Evolutionary conservation across 2,329 filamentous ascomycete genomes (phyloP).

Genomic region (Thelonectria olida): DNA sequence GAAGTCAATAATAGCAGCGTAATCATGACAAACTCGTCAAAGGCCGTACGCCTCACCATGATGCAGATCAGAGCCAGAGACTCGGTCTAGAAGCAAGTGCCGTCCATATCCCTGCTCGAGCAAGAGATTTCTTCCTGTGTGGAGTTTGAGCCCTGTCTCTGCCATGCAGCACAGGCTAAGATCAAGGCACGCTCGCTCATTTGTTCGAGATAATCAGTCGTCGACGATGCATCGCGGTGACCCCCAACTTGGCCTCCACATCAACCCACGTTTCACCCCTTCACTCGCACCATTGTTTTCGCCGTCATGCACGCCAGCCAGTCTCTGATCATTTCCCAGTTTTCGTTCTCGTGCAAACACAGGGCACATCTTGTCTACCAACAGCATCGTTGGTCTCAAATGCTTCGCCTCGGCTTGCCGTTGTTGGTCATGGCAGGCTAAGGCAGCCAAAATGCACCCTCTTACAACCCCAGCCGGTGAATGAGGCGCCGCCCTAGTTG

Average conservation of each 20-base stretch:
- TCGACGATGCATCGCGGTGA: constrained; percentile 25
- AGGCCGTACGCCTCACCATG: neutral
- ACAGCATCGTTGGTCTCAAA: constrained; percentile 2
- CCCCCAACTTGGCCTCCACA: constrained; percentile 37
- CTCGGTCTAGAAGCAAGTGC: neutral
- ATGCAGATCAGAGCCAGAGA: neutral
- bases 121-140: too few species aligned
- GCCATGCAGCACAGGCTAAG: neutral
- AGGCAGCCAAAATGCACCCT: constrained; percentile 6
- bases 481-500: constrained; percentile 4
- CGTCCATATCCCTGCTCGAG: constrained; percentile 2
- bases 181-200: neutral
- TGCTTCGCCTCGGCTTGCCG: constrained; percentile 6
- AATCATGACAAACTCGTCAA: neutral
- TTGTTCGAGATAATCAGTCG: constrained; percentile 22
- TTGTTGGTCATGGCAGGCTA: constrained; percentile 4
- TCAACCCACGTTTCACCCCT: constrained; percentile 29
- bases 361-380: neutral
- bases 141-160: neutral
- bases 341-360: constrained; percentile 10
- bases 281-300: constrained; percentile 30
- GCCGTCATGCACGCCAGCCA: constrained; percentile 22
- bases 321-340: constrained; percentile 25
- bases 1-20: too few species aligned
- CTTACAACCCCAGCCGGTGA: constrained; percentile 5